Evolutionary conservation across 1,284 basidiomycete species (phyloP), one percentile per base, ranked within the genome.

Genomic region (Takashimella koratensis): DNA sequence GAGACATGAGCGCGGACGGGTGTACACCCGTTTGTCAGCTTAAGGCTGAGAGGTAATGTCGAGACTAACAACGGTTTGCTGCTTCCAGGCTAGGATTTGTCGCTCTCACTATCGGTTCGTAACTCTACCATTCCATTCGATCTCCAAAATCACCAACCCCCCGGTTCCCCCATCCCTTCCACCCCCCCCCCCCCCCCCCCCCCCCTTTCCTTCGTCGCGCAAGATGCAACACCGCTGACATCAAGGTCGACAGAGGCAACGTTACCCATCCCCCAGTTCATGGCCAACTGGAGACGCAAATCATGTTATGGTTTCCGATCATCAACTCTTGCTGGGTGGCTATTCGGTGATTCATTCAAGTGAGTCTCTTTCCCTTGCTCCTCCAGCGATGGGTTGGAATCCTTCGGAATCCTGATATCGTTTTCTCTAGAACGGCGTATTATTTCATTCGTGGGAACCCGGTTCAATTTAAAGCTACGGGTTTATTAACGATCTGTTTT

Each of bases 251-350:
- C 58, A 70, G 73, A 82, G 64, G 78, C 78, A 0, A 81, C 79
- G 0, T 69, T 81, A 0, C 80, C 80, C 0, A 75, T 81, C 46
- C 80, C 80, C 1, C 80, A 81, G 60, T 75, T 80, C 30, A 66
- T 81, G 47, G 65, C 75, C 27, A 81, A 81, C 57, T 77, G 72
- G 46, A 59, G 67, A 5, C 67, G 77, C 27, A 79, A 79, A 56
- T 75, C 73, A 12, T 76, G 79, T 6, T 77, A 78, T 12, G 80
- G 80, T 0, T 79, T 81, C 63, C 63, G 79, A 22, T 60, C 71
- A 6, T 71, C 72, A 0, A 79, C 79, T 0, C 65, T 80, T 3
- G 70, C 71, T 0, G 74, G 75, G 4, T 79, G 77, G 78, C 65
- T 78, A 26, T 68, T 74, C 27, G 77, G 76, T 16, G 76, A 77